Evolutionary conservation across 768 basidiomycete species (phyloP).

Genomic region (Phylloporus sp.): DNA sequence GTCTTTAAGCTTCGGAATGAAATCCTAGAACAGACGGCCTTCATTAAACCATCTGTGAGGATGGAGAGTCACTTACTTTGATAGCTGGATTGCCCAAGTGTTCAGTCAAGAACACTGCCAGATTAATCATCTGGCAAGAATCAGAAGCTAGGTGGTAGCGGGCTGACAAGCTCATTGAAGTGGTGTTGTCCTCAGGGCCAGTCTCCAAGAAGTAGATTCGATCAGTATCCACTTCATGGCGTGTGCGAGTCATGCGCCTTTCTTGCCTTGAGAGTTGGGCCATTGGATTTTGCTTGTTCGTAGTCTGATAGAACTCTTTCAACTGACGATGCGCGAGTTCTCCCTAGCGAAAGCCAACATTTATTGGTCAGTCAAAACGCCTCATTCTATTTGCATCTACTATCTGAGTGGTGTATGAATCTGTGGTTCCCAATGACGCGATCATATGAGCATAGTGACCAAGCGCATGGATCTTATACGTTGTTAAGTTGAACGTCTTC

Average conservation of each 20-base stretch:
- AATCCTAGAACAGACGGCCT: too few species aligned
- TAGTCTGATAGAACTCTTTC: neutral
- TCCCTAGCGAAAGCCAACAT: neutral
- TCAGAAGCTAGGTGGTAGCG: neutral
- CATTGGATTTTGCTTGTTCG: neutral
- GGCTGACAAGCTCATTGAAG: neutral
- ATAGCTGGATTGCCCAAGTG: neutral
- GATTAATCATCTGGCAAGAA: neutral
- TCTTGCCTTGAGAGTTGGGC: neutral
- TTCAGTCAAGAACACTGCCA: too few species aligned
- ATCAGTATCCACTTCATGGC: neutral
- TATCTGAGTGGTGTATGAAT: neutral
- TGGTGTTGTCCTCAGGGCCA: too few species aligned
- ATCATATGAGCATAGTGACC: neutral
- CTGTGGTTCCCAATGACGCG: neutral
- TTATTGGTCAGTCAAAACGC: too few species aligned
- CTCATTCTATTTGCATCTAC: too few species aligned
- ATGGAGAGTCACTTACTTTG: neutral
- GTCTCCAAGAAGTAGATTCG: neutral
- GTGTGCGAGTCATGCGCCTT: neutral
- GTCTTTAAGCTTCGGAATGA: constrained; percentile 15
- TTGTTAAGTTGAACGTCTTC: neutral
- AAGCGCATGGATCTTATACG: neutral
- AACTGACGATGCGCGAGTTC: neutral
- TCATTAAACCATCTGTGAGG: too few species aligned